Conservation (phyloP, 2,329 filamentous ascomycete species). For the Clonostachys sp. region DNA sequence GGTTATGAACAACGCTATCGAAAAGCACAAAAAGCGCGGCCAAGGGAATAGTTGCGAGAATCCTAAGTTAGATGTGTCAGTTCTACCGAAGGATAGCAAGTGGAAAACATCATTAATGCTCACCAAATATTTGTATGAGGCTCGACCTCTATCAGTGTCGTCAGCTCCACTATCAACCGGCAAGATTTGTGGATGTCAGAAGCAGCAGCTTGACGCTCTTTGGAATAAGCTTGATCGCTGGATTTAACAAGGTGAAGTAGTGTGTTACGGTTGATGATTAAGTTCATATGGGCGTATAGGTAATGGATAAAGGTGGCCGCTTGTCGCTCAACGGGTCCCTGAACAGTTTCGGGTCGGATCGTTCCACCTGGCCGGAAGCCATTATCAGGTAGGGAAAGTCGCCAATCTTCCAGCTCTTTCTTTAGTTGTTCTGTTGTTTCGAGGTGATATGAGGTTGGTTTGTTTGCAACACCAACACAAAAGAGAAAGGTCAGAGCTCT, state of each 20-base stretch:
- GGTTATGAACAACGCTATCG: background rate
- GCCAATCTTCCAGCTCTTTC: background rate
- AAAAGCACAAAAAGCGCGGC: background rate
- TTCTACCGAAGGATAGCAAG: no score
- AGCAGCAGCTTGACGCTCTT: background rate
- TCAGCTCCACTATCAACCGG: background rate
- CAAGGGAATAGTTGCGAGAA: background rate
- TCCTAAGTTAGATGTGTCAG: background rate
- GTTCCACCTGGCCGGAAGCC: background rate
- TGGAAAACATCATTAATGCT: background rate
- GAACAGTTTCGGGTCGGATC: background rate
- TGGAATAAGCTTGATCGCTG: background rate
- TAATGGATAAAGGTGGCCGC: background rate
- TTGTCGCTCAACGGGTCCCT: background rate
- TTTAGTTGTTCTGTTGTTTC: background rate
- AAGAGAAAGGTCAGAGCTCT: background rate
- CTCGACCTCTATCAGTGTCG: background rate
- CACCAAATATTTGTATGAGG: background rate
- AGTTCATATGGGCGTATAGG: background rate
- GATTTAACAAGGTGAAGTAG: background rate
- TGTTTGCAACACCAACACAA: background rate
- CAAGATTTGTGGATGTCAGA: background rate
- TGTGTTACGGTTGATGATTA: background rate
- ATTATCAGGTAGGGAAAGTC: background rate
- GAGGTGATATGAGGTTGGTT: background rate